phyloP scores from a whole-genome alignment of 2,329 filamentous ascomycete genomes.

The Colletotrichum lindemuthianum region DNA sequence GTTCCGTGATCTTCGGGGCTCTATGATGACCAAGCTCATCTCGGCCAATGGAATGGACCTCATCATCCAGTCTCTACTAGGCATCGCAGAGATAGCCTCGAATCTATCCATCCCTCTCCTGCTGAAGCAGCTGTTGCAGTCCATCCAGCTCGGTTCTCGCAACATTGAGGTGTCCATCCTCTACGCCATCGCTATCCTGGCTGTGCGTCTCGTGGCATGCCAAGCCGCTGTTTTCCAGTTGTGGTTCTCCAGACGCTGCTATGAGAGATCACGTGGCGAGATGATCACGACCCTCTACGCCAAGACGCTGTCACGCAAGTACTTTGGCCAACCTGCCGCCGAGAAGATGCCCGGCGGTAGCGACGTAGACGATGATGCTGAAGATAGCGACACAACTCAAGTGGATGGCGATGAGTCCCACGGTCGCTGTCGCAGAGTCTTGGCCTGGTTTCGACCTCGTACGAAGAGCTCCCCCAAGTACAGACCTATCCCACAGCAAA shows the following conservation, averaged over 20 bases:
- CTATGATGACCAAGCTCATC: slow-evolving; percentile 75
- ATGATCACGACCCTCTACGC: slow-evolving; percentile 87
- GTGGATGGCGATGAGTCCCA: slow-evolving; percentile 5
- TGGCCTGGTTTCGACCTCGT: slow-evolving; percentile 26
- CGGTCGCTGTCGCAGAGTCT: neutral
- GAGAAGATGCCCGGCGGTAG: slow-evolving; percentile 40
- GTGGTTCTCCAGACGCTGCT: slow-evolving; percentile 86
- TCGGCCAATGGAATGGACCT: slow-evolving; percentile 84
- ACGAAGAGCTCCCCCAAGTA: slow-evolving; percentile 29
- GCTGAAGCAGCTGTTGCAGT: slow-evolving; percentile 75
- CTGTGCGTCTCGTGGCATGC: slow-evolving; percentile 67
- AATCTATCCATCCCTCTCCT: slow-evolving; percentile 73
- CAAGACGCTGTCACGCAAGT: slow-evolving; percentile 76
- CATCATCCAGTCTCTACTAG: slow-evolving; percentile 71
- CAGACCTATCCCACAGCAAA: slow-evolving; percentile 38
- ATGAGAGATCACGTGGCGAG: slow-evolving; percentile 86
- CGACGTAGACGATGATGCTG: slow-evolving; percentile 37
- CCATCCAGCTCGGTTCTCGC: slow-evolving; percentile 66
- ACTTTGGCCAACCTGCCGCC: slow-evolving; percentile 48
- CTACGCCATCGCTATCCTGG: slow-evolving; percentile 72
- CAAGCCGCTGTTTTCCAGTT: slow-evolving; percentile 76
- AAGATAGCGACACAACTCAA: slow-evolving; percentile 34
- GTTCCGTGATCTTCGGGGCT: slow-evolving; percentile 78
- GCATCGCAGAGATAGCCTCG: slow-evolving; percentile 67
- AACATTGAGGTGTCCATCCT: slow-evolving; percentile 68